phyloP scores from a whole-genome alignment of 1,284 basidiomycete species.

The Volvariella surrecta region DNA sequence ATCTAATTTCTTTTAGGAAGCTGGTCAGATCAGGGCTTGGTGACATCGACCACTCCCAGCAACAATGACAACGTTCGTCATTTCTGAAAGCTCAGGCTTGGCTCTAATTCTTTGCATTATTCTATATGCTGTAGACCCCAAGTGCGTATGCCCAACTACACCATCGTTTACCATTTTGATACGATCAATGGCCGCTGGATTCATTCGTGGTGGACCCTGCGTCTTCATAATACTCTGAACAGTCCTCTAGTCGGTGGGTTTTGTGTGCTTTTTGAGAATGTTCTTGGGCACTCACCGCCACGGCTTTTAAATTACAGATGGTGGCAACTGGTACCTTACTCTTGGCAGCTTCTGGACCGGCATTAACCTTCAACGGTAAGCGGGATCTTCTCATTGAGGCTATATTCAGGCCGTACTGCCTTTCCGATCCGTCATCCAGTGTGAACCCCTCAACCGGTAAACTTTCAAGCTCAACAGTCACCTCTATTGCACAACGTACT shows the following conservation, averaged over 20 bases:
- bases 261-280: background rate
- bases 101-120: constrained; percentile 3
- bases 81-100: background rate
- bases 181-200: too few relatives aligned
- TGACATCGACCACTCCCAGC: constrained; percentile 31
- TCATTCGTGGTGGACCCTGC: too few relatives aligned
- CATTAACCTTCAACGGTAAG: constrained; percentile 27
- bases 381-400: constrained; percentile 5
- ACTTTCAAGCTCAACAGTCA: constrained; percentile 26
- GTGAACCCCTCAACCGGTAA: constrained; percentile 34
- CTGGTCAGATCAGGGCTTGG: constrained; percentile 39
- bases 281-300: background rate
- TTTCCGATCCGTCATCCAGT: constrained; percentile 12
- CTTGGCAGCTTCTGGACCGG: constrained; percentile 46
- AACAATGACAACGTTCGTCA: constrained; percentile 40
- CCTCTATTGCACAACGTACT: constrained; percentile 36
- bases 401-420: too few relatives aligned
- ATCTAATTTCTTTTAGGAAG: constrained; percentile 28
- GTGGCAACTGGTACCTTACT: constrained; percentile 33
- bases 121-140: constrained; percentile 45
- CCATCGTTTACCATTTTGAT: too few relatives aligned
- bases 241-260: constrained; percentile 3
- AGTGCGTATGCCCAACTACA: too few relatives aligned
- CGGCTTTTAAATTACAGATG: constrained; percentile 14
- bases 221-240: background rate